Base-by-base conservation (phyloP, 2,329 filamentous ascomycete genomes). In the Periconia macrospinosa region DNA sequence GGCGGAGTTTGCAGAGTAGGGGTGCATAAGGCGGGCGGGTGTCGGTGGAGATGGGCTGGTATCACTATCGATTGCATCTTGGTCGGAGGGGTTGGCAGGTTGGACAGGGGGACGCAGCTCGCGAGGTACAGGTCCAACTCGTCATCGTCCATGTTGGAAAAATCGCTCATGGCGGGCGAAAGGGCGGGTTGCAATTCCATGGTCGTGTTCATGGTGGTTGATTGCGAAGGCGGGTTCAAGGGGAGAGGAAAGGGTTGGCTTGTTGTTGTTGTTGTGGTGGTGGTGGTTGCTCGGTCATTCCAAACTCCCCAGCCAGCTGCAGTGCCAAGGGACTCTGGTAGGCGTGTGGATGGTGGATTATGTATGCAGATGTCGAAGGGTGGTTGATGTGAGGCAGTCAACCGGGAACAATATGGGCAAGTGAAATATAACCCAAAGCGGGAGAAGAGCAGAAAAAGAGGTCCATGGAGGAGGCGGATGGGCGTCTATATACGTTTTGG, bases 61-160 rank as follows among this genome's bases (percentile, higher is more conserved):
- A 44, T n/a, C n/a, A n/a, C n/a, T n/a, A n/a, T 19, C 33, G 33
- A 59, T 45, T 56, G 58, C 55, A 68, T 61, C 59, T 67, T 71
- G 49, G 61, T 62, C 18, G 74, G 74, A 52, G 74, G 74, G 15
- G 74, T 76, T 7, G 74, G 74, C 19, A 75, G 61, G 58, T 70
- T 74, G 30, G 72, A 75, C 41, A 75, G 61, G 45, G 72, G 73
- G 23, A 71, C 68, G 44, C 70, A 76, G 50, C 57, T 69, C 41
- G 69, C 72, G 57, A 76, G 72, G 60, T 74, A 75, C 52, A 57
- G 58, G 45, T 75, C 74, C 58, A 75, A 52, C 54, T 74, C 71
- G 50, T 73, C 72, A 52, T 73, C 68, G 44, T 70, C 71, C 60
- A 73, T 63, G 59, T 73, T 65, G 56, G 45, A 47, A 30, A 54